Evolutionary conservation across 352 stramenopile genomes (phyloP).

Genomic region (Globisporangium takayamanum): DNA sequence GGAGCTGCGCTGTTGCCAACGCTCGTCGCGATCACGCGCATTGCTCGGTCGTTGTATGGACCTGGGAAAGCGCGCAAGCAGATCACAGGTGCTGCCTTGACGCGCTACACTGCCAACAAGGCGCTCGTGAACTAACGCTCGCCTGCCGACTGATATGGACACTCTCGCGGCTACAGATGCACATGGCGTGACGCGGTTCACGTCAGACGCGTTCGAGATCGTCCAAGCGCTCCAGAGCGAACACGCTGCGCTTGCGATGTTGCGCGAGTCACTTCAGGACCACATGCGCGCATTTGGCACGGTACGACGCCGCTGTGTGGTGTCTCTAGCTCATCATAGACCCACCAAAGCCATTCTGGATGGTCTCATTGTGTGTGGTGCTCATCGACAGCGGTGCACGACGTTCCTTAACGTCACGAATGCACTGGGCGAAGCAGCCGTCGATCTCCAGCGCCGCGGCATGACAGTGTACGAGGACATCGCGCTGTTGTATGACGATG

Average conservation of each 20-base stretch:
- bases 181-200: slow-evolving; percentile 8
- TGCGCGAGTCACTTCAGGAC: slow-evolving; percentile 5
- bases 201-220: slow-evolving; percentile 12
- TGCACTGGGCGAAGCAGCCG: slow-evolving; percentile 5
- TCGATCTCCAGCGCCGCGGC: slow-evolving; percentile 10
- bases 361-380: neutral
- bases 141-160: neutral
- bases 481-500: neutral
- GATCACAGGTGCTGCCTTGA: slow-evolving; percentile 1
- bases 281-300: slow-evolving; percentile 7
- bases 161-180: neutral
- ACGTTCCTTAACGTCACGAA: slow-evolving; percentile 11
- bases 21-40: slow-evolving; percentile 7
- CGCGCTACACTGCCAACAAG: neutral
- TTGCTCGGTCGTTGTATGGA: slow-evolving; percentile 8
- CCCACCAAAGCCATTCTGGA: no score
- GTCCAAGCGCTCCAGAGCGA: slow-evolving; percentile 6
- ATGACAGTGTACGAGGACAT: slow-evolving; percentile 3
- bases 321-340: neutral
- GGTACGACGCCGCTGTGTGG: neutral
- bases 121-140: neutral
- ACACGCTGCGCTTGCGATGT: slow-evolving; percentile 11
- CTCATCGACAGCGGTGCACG: slow-evolving; percentile 6
- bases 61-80: slow-evolving; percentile 14
- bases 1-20: neutral